These are phyloP conservation scores for Thinopyrum elongatum DNA, from an alignment of 176 grass and related monocot genomes.

Conservation along the genomic window DNA sequence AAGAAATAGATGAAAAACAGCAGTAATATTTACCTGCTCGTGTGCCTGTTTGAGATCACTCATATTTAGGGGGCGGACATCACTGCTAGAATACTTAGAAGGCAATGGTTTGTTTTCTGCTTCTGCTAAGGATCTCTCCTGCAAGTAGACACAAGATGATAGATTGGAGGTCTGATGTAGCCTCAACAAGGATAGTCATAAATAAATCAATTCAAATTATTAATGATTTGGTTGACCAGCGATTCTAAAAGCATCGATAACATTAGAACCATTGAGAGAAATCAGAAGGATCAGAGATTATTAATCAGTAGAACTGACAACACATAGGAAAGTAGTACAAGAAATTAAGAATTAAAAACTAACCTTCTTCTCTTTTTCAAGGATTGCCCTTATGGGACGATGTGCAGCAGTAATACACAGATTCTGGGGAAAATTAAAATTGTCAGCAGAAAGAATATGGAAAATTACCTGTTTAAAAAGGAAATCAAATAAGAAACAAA, in stretches of 20 bases:
- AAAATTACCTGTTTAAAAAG: constrained; percentile 5
- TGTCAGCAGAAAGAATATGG: constrained; percentile 10
- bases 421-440: constrained; percentile 53
- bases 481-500: constrained; percentile 9
- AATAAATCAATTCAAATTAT: neutral
- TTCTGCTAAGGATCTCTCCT: constrained; percentile 71
- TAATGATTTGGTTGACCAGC: neutral
- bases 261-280: neutral
- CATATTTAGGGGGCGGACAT: constrained; percentile 63
- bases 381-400: constrained; percentile 88
- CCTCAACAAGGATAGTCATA: neutral
- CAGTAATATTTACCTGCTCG: constrained; percentile 63
- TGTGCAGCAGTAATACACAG: constrained; percentile 93
- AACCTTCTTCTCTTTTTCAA: constrained; percentile 93
- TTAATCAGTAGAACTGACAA: neutral
- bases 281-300: neutral
- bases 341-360: constrained; percentile 31
- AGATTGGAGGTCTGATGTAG: neutral
- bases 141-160: constrained; percentile 25
- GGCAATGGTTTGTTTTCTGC: constrained; percentile 62
- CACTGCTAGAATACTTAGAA: constrained; percentile 49
- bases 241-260: neutral
- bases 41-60: constrained; percentile 84
- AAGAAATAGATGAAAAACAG: neutral
- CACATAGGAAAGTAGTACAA: neutral